A percentile compares a stretch with the other conserved stretches of the same genome.
phyloP scores from a whole-genome alignment of 176 grass and related monocot species.

The Musa itinerans region DNA sequence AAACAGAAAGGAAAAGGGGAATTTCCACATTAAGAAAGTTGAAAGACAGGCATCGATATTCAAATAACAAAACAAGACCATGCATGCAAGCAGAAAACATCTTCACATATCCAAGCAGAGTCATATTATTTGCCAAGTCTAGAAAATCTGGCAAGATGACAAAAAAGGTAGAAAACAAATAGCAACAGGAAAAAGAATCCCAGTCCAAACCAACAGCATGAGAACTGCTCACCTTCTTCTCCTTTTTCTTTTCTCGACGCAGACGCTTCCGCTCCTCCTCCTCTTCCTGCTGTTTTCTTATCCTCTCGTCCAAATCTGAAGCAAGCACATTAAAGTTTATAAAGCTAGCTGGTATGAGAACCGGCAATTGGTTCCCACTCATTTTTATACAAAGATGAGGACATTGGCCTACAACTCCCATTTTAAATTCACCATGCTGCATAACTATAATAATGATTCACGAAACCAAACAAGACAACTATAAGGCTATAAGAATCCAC shows the following conservation, averaged over 20 bases:
- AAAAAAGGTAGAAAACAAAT: not conserved
- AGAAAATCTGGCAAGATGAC: not conserved
- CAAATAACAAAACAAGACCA: too few species aligned
- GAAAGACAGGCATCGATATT: too few species aligned
- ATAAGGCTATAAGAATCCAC: not conserved
- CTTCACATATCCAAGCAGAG: not conserved
- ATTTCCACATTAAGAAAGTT: not conserved
- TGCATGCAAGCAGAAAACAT: not conserved
- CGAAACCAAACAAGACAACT: not conserved
- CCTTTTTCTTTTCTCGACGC: slow-evolving; percentile 80
- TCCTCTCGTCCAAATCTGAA: slow-evolving; percentile 94
- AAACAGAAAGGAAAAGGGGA: not conserved
- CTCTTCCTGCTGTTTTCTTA: slow-evolving; percentile 91
- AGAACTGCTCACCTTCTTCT: slow-evolving; percentile 57
- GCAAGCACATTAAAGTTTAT: not conserved
- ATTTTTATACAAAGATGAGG: not conserved
- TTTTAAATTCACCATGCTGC: not conserved
- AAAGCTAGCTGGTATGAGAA: not conserved
- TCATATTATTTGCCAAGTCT: not conserved
- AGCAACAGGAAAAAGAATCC: not conserved
- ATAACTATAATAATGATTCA: not conserved
- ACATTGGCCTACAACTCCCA: not conserved
- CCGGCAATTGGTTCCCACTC: not conserved
- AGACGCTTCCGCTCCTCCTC: slow-evolving; percentile 75
- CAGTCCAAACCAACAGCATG: not conserved